phyloP scores from a whole-genome alignment of 1,139 yeast species.

The Meyerozyma athensensis region DNA sequence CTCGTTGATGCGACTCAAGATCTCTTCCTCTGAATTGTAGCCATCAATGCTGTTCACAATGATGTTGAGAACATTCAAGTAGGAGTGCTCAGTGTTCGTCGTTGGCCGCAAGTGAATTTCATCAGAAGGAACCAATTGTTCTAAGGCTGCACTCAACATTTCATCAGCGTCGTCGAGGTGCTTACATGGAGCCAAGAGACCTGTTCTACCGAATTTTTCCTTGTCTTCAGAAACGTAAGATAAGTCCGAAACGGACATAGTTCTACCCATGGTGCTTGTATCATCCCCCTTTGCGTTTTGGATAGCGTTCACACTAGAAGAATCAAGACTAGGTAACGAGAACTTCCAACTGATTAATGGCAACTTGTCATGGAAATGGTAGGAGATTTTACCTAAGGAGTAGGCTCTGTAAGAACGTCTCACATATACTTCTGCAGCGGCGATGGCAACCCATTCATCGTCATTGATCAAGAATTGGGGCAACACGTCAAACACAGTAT shows the following conservation, averaged over 20 bases:
- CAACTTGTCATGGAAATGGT: slow-evolving; percentile 53
- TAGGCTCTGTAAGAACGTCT: slow-evolving; percentile 98
- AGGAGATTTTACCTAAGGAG: slow-evolving; percentile 71
- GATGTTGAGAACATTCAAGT: slow-evolving; percentile 74
- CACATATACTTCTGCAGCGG: slow-evolving; percentile 94
- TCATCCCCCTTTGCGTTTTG: slow-evolving; percentile 40
- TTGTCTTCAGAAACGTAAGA: slow-evolving; percentile 73
- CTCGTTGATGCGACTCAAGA: slow-evolving; percentile 58
- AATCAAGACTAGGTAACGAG: slow-evolving; percentile 69
- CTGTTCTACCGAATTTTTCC: slow-evolving; percentile 63
- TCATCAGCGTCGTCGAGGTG: slow-evolving; percentile 91
- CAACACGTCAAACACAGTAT: slow-evolving; percentile 92
- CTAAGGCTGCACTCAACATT: slow-evolving; percentile 70
- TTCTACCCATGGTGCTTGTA: slow-evolving; percentile 60
- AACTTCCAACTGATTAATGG: slow-evolving; percentile 87
- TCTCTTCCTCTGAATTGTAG: slow-evolving; percentile 64
- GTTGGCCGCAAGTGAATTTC: slow-evolving; percentile 30
- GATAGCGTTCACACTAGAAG: slow-evolving; percentile 65
- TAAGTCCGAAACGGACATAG: slow-evolving; percentile 88
- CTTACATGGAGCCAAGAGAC: slow-evolving; percentile 77
- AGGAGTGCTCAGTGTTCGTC: neutral
- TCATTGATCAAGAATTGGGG: slow-evolving; percentile 80
- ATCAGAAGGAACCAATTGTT: slow-evolving; percentile 52
- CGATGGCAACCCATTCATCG: slow-evolving; percentile 88
- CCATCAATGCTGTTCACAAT: slow-evolving; percentile 73